A percentile compares a stretch with the other conserved stretches of the same genome.
These are phyloP conservation scores for Colletotrichum theobromicola DNA, from an alignment of 2,329 filamentous ascomycete genomes.

Conservation along the genomic window DNA sequence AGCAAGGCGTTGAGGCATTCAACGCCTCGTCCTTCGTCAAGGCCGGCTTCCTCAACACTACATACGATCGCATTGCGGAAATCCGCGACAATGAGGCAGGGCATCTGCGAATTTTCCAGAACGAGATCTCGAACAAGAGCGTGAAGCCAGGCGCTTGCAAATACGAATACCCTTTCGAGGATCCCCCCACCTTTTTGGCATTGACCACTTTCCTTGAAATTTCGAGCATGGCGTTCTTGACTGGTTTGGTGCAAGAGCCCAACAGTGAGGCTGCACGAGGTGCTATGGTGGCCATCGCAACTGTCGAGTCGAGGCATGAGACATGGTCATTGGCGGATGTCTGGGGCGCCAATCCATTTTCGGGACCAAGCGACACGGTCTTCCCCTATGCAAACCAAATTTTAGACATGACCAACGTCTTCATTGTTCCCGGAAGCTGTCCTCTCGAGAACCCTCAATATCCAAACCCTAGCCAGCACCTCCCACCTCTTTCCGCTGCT, in stretches of 20 bases:
- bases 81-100: slow-evolving; percentile 52
- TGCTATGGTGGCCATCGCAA: neutral
- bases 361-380: neutral
- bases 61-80: slow-evolving; percentile 23
- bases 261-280: slow-evolving; percentile 23
- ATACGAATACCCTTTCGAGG: neutral
- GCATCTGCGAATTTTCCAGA: slow-evolving; percentile 48
- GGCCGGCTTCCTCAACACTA: neutral
- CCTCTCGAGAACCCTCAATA: neutral
- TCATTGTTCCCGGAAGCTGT: neutral
- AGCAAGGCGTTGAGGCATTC: slow-evolving; percentile 43
- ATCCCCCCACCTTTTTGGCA: slow-evolving; percentile 7
- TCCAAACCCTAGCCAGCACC: neutral
- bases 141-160: slow-evolving; percentile 36
- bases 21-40: slow-evolving; percentile 26
- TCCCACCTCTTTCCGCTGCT: neutral
- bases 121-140: slow-evolving; percentile 43
- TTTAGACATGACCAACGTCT: neutral
- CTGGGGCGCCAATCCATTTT: neutral
- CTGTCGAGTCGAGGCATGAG: neutral
- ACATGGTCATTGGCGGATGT: slow-evolving; percentile 43
- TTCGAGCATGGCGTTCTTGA: slow-evolving; percentile 43
- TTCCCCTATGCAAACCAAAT: neutral
- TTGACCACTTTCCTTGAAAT: slow-evolving; percentile 40
- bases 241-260: slow-evolving; percentile 39